phyloP scores from a whole-genome alignment of 768 basidiomycete species.

The Zangia roseola region DNA sequence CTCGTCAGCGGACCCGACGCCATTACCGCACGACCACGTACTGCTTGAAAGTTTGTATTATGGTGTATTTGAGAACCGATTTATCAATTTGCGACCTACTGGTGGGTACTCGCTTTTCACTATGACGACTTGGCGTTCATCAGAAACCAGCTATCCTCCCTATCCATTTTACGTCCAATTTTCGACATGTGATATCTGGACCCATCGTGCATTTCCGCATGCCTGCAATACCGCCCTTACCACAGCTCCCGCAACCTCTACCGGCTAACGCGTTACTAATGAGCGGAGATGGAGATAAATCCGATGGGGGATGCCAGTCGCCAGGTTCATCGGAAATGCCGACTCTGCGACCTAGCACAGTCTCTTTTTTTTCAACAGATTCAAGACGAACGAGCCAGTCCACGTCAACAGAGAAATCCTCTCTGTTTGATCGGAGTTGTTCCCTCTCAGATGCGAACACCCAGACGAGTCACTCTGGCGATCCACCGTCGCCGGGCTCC shows the following conservation, averaged over 20 bases:
- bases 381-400: constrained; percentile 35
- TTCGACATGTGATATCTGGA: constrained; percentile 60
- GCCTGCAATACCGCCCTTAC: constrained; percentile 67
- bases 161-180: constrained; percentile 68
- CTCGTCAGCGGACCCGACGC: constrained; percentile 32
- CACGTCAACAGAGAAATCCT: constrained; percentile 33
- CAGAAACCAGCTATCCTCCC: constrained; percentile 56
- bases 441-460: constrained; percentile 28
- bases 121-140: constrained; percentile 3
- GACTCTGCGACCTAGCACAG: constrained; percentile 40
- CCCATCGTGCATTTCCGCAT: constrained; percentile 65
- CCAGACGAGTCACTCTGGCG: constrained; percentile 19
- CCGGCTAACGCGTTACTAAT: constrained; percentile 26
- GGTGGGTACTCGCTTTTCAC: constrained; percentile 39
- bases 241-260: constrained; percentile 38
- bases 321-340: constrained; percentile 11
- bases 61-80: constrained; percentile 67
- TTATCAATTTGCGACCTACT: constrained; percentile 69
- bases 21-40: constrained; percentile 62
- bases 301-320: constrained; percentile 20
- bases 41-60: constrained; percentile 65
- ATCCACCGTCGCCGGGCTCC: constrained; percentile 21
- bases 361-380: constrained; percentile 53
- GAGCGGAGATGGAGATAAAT: constrained; percentile 25
- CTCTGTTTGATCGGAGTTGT: constrained; percentile 28